Evolutionary conservation across 1,284 basidiomycete genomes (phyloP).

Genomic region (Leccinum pseudoinsigne): DNA sequence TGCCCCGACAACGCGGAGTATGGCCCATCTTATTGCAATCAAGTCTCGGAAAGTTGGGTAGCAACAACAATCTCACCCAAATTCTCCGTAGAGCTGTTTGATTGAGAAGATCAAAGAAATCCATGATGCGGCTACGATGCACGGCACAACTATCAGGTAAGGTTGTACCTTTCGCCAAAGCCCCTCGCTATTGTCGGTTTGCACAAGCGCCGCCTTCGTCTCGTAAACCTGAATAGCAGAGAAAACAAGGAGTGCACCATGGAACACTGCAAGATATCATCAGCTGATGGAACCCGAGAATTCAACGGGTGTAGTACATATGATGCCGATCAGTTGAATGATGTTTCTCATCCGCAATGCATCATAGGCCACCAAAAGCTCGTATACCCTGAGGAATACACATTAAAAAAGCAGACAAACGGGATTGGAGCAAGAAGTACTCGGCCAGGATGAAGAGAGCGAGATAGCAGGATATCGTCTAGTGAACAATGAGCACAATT

Average conservation of each 20-base stretch:
- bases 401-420: neutral
- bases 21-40: conserved; percentile 62
- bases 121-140: conserved; percentile 53
- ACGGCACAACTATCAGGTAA: conserved; percentile 55
- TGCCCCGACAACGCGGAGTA: conserved; percentile 83
- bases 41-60: neutral
- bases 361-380: conserved; percentile 72
- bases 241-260: conserved; percentile 68
- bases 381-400: conserved; percentile 56
- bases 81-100: conserved; percentile 56
- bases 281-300: conserved; percentile 9
- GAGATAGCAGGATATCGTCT: conserved; percentile 85
- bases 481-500: conserved; percentile 9
- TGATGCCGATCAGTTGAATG: conserved; percentile 73
- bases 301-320: conserved; percentile 44
- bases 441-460: conserved; percentile 78
- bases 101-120: conserved; percentile 52
- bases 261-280: conserved; percentile 57
- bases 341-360: conserved; percentile 75
- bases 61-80: conserved; percentile 48
- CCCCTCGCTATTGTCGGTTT: conserved; percentile 5
- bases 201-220: conserved; percentile 57
- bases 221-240: conserved; percentile 75
- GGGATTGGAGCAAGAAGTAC: conserved; percentile 39
- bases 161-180: conserved; percentile 47